A percentile compares a stretch with the other conserved stretches of the same genome.
Conservation (phyloP, 768 basidiomycete genomes). For the Lentinus brumalis region DNA sequence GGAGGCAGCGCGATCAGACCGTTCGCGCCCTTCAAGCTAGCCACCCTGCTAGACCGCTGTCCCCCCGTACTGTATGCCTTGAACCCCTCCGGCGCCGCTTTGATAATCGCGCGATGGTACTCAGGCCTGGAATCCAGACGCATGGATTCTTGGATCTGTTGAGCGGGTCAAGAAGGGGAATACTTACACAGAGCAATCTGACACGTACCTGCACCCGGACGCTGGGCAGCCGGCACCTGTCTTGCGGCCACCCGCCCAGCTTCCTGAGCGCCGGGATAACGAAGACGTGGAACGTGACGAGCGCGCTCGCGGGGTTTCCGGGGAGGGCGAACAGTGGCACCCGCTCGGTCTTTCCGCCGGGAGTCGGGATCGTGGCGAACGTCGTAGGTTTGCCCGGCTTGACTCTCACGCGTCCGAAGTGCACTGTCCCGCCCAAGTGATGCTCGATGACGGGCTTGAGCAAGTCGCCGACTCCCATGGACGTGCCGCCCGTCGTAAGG, state of each 20-base stretch:
- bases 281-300: slow-evolving; percentile 85
- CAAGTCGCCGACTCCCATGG: slow-evolving; percentile 87
- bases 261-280: slow-evolving; percentile 78
- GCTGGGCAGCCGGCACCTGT: slow-evolving; percentile 57
- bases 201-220: slow-evolving; percentile 66
- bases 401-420: slow-evolving; percentile 84
- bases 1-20: slow-evolving; percentile 72
- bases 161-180: too few relatives aligned
- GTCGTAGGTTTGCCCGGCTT: slow-evolving; percentile 84
- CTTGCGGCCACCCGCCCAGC: slow-evolving; percentile 67
- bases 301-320: slow-evolving; percentile 86
- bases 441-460: slow-evolving; percentile 88
- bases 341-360: slow-evolving; percentile 26
- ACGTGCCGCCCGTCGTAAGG: slow-evolving; percentile 87
- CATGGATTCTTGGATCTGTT: slow-evolving; percentile 62
- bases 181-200: too few relatives aligned
- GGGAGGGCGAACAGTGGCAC: slow-evolving; percentile 85
- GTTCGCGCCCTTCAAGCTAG: slow-evolving; percentile 80
- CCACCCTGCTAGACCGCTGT: slow-evolving; percentile 81
- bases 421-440: slow-evolving; percentile 70
- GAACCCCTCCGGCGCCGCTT: slow-evolving; percentile 45
- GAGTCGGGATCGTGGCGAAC: slow-evolving; percentile 72
- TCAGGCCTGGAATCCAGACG: slow-evolving; percentile 73
- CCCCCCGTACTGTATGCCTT: slow-evolving; percentile 82
- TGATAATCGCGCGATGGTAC: slow-evolving; percentile 78